Base-by-base conservation (phyloP, 108 stramenopile species). In the Poteriospumella lacustris region DNA sequence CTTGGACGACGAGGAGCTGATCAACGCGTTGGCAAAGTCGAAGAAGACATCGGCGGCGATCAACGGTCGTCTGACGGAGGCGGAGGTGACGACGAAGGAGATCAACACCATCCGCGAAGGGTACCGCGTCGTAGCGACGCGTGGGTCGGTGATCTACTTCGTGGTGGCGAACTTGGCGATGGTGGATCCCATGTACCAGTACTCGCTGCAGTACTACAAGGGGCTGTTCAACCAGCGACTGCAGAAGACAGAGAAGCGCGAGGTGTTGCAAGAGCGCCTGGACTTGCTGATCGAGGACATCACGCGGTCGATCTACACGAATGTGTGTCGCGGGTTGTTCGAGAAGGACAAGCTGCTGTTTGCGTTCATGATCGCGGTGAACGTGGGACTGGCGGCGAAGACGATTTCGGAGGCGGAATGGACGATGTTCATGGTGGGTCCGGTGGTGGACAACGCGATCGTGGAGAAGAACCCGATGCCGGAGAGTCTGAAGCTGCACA, bases 111-210 rank as follows among this genome's bases (percentile, higher is more conserved):
- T 76, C 5, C 83, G 87, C 0, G 86, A 88, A 42, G 36, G 42
- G 42, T 88, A 88, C 62, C 83, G 87, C 12, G 80, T 87, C 3
- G 87, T 88, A 42, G 87, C 87, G 26, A 83, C 73, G 9, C 59
- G 87, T 15, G 87, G 86, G 2, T 79, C 80, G 28, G 73, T 87
- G 24, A 81, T 88, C 58, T 88, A 88, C 67, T 88, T 88, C 69
- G 84, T 87, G 34, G 82, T 88, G 56, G 86, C 85, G 26, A 62
- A 75, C 9, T 67, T 88, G 38, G 83, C 85, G 64, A 43, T 76
- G 44, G 59, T 88, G 5, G 86, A 88, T 60, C 85, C 86, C 9
- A 88, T 88, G 87, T 88, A 88, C 83, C 85, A 87, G 79, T 87
- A 82, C 79, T 85, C 84, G 39, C 82, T 87, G 52, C 86, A 86